Base-by-base conservation (phyloP, 2,329 filamentous ascomycete species). In the Talaromyces piceae region DNA sequence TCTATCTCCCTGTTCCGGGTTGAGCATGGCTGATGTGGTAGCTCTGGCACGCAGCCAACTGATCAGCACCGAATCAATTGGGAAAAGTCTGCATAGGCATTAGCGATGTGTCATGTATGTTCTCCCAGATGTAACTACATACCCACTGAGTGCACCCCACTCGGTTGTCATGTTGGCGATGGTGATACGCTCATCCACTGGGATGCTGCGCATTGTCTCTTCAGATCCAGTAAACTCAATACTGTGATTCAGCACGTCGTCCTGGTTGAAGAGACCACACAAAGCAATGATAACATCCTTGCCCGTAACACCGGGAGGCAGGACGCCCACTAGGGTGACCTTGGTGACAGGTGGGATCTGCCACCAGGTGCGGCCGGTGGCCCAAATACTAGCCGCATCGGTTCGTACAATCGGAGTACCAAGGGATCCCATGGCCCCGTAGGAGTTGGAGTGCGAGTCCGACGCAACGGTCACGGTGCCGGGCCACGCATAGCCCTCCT, bases 211-310 rank as follows among this genome's bases (percentile, higher is more conserved):
- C 76, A 93, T 79, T 0, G 90, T 95, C 64, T 90, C 77, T 56
- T 88, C 82, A 0, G 84, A 83, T 11, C 91, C 91, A 0, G 82
- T 83, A 62, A 96, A 95, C 63, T 97, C 91, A 54, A 97, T 84
- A 4, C 83, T 83, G 64, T 95, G 89, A 71, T 97, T 97, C 12
- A 96, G 77, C 0, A 96, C 91, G 41, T 95, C 88, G 59, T 89
- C 86, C 49, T 86, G 82, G 69, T 87, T 87, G 74, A 97, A 94
- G 0, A 95, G 71, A 1, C 87, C 88, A 59, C 88, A 94, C 1
- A 97, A 77, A 0, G 89, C 88, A 23, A 96, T 80, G 58, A 97
- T 97, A 11, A 95, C 87, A 67, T 97, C 93, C 69, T 98, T 97
- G 26, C 90, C 91, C 0, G 86, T 89, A 1, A 95, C 90, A 9